Evolutionary conservation across 1,139 yeast genomes (phyloP), one percentile per base, ranked within the genome.

Genomic region (Debaryomyces robertsiae): DNA sequence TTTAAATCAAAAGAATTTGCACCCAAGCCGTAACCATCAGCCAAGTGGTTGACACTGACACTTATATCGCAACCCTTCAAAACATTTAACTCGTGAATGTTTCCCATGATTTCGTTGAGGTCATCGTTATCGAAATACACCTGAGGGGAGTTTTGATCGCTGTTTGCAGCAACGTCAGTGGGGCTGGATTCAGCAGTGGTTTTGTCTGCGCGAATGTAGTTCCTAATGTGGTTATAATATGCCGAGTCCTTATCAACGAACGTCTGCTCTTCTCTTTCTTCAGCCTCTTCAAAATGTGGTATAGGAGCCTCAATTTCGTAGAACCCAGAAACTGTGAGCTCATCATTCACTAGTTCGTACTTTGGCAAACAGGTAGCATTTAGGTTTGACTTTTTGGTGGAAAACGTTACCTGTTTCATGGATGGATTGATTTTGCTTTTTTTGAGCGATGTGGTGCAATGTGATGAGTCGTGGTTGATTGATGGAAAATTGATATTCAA

Each of bases 401-500:
- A 11, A 16, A 36, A 44, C 9, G 32, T 36, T n/a, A 47, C 40
- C 18, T 44, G 44, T 9, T 32, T 30, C 34, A 49, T 49, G 1
- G 33, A 13, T n/a, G 54, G 54, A 37, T 44, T 40, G 19, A 24
- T 19, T 19, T 24, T 17, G 5, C 27, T 25, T 9, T 37, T 30
- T 16, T 36, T 32, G 23, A 19, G 17, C 5, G 59, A 47, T 24
- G 64, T 53, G 36, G 45, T 44, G 41, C 69, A 67, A 16, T 49
- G 50, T 2, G 70, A 63, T 38, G 52, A 46, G 6, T 49, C 54
- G 38, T 60, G 57, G 46, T 62, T 62, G 17, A 67, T 48, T 3
- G 67, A 57, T n/a, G 73, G 74, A 40, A 63, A 57, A 41, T 60
- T 54, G 32, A 69, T 53, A 43, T 65, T 62, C 22, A 61, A 46